These are phyloP conservation scores for Gaillardinia entomophila DNA, from an alignment of 805 yeast genomes.

Conservation along the genomic window DNA sequence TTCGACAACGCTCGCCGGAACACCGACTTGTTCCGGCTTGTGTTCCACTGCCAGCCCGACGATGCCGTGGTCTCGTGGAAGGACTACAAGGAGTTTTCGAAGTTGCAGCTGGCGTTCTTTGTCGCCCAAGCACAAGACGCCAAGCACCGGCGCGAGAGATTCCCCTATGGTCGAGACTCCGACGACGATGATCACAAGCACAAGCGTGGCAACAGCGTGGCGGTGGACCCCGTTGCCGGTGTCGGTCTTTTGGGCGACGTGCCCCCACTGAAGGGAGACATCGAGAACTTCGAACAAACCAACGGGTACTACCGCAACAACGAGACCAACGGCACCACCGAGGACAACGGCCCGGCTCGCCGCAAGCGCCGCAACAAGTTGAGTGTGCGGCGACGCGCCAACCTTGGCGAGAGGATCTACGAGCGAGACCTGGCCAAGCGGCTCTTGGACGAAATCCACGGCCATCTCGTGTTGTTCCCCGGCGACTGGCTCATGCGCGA, in stretches of 20 bases:
- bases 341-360: neutral
- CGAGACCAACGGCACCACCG: neutral
- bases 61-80: conserved; percentile 86
- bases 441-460: conserved; percentile 66
- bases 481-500: conserved; percentile 85
- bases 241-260: neutral
- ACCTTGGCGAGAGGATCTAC: conserved; percentile 45
- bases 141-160: conserved; percentile 16
- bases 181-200: conserved; percentile 7
- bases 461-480: conserved; percentile 89
- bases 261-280: too few relatives aligned
- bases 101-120: conserved; percentile 52
- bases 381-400: conserved; percentile 26
- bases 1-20: conserved; percentile 75
- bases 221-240: neutral
- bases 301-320: neutral
- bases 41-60: conserved; percentile 95
- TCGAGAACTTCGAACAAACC: too few relatives aligned
- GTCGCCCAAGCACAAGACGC: conserved; percentile 33
- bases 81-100: conserved; percentile 71
- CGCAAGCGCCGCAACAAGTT: conserved; percentile 34
- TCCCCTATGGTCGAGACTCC: conserved; percentile 9
- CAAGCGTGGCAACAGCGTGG: conserved; percentile 8
- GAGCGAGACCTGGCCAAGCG: conserved; percentile 76
- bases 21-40: conserved; percentile 72